Conservation (phyloP, 148 eudicot species). For the Chenopodium formosanum region DNA sequence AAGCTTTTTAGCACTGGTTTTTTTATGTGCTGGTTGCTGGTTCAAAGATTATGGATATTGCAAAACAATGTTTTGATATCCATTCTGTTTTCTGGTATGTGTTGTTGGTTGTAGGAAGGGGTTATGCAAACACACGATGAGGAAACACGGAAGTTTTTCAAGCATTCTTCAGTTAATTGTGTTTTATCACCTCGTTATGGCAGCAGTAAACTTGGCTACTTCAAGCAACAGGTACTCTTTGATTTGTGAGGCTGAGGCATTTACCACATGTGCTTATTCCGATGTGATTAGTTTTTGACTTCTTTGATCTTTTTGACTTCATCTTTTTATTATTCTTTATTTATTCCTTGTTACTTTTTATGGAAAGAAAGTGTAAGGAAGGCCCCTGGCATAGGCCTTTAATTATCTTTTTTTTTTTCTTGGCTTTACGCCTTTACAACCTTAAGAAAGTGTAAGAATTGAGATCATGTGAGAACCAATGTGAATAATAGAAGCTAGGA, state of each 20-base stretch:
- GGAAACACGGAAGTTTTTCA: slow-evolving; percentile 82
- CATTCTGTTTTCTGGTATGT: not conserved
- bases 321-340: not conserved
- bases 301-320: not conserved
- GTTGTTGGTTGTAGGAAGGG: slow-evolving; percentile 59
- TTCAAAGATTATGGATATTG: slow-evolving; percentile 1
- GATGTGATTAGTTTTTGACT: too few relatives aligned
- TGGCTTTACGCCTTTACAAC: not conserved
- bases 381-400: too few relatives aligned
- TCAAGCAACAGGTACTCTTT: slow-evolving; percentile 72
- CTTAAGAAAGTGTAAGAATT: not conserved
- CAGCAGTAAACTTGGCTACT: slow-evolving; percentile 68
- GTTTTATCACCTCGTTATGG: slow-evolving; percentile 86
- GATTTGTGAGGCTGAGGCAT: not conserved
- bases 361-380: too few relatives aligned
- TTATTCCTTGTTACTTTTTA: too few relatives aligned
- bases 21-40: not conserved
- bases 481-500: too few relatives aligned
- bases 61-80: not conserved
- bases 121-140: slow-evolving; percentile 96
- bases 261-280: not conserved
- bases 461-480: too few relatives aligned
- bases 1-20: not conserved
- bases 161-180: slow-evolving; percentile 90
- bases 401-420: not conserved